Evolutionary conservation across 2,329 filamentous ascomycete species (phyloP), one percentile per base, ranked within the genome.

Genomic region (Fusarium denticulatum): DNA sequence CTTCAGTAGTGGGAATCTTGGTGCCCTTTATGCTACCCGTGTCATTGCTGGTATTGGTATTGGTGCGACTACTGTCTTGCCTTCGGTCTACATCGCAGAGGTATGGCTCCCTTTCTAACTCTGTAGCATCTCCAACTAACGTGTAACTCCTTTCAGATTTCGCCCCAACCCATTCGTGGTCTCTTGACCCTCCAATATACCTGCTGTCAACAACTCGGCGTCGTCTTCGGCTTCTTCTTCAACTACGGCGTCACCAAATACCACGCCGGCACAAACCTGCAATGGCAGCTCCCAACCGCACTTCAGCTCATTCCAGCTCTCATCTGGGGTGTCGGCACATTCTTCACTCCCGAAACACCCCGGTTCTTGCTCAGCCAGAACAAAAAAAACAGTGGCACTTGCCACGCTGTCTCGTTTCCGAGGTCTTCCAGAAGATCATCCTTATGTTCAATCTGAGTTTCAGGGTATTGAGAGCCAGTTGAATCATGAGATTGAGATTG

Each of bases 181-280:
- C 76, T 81, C 3, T 14, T 81, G 6, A 81, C 78, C 0, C 71
- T 81, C 0, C 80, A 81, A 26, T 81, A 81, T 37, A 79, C 79
- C 1, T 80, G 79, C 63, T 81, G 79, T 13, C 79, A 81, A 20
- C 80, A 81, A 26, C 78, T 81, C 13, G 75, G 79, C 7, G 79
- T 80, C 12, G 79, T 80, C 7, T 79, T 80, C n/a, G 78, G 79
- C 3, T 80, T 82, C 55, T 82, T 82, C 56, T 70, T 80, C 42
- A 82, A 82, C 58, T 82, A 83, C 46, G 78, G 81, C 5, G 76
- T 81, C 16, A 80, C 82, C 6, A 76, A 80, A 24, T 69, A 78
- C 18, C 74, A 78, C 37, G 64, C 76, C 4, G 71, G 69, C 1
- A 72, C 64, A 2, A 58, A 79, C 28, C 56, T 77, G 0, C 78